phyloP scores from a whole-genome alignment of 2,329 filamentous ascomycete genomes.

The Fusarium xylarioides region DNA sequence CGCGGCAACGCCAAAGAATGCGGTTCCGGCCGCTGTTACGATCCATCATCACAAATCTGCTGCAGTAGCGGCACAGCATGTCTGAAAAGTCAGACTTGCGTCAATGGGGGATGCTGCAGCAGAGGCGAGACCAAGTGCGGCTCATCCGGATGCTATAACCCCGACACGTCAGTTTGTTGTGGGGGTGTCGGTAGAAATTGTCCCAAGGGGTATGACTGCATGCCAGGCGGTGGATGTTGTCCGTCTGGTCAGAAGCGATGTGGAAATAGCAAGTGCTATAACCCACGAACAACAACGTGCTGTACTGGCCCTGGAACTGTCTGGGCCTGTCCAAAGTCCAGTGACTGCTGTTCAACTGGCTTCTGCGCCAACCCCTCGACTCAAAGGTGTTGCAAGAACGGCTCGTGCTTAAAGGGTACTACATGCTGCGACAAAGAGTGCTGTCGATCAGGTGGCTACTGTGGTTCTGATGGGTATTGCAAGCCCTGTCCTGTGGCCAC shows the following conservation, averaged over 20 bases:
- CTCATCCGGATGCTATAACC: neutral
- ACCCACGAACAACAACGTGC: neutral
- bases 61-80: neutral
- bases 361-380: neutral
- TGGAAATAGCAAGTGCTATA: constrained; percentile 15
- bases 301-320: neutral
- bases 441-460: neutral
- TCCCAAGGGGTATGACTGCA: neutral
- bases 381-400: constrained; percentile 7
- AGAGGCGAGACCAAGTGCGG: neutral
- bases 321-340: neutral
- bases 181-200: neutral
- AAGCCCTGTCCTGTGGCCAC: constrained; percentile 9
- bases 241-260: neutral
- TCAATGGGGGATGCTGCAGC: neutral
- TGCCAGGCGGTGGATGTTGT: constrained; percentile 5
- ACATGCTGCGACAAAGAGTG: constrained; percentile 12
- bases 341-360: neutral
- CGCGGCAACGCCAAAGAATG: neutral
- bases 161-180: neutral
- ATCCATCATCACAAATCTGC: neutral
- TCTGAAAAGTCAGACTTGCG: neutral
- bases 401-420: neutral
- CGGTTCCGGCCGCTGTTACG: neutral
- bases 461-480: neutral